These are phyloP conservation scores for Sporothrix curviconia DNA, from an alignment of 2,329 filamentous ascomycete genomes.

Conservation along the genomic window DNA sequence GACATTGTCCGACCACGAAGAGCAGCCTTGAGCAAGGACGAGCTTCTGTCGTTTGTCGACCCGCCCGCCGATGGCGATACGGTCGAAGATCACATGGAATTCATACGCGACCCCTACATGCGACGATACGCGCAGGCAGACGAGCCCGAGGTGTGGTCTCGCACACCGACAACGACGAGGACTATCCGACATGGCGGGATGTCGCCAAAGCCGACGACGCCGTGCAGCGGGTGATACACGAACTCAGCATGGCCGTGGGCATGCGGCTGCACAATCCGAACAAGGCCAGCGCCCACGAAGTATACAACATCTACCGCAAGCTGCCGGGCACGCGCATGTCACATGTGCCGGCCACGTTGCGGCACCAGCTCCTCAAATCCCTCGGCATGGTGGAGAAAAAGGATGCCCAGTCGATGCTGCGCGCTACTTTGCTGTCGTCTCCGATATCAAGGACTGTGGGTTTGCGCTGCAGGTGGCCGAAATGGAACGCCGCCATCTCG, in stretches of 20 bases:
- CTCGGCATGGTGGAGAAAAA: constrained; percentile 58
- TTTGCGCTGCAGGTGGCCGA: constrained; percentile 58
- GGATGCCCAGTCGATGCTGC: constrained; percentile 59
- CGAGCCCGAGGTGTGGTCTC: constrained; percentile 45
- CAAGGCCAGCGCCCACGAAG: constrained; percentile 34
- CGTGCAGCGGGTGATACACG: constrained; percentile 30
- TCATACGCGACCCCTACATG: constrained; percentile 47
- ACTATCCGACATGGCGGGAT: constrained; percentile 39
- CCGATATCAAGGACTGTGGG: constrained; percentile 71
- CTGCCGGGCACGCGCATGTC: constrained; percentile 48
- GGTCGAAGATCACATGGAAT: constrained; percentile 48
- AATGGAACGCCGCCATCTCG: constrained; percentile 82
- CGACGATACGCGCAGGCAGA: constrained; percentile 47
- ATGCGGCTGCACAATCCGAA: constrained; percentile 37
- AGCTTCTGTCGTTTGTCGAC: constrained; percentile 48
- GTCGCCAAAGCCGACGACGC: constrained; percentile 30
- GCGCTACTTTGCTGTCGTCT: constrained; percentile 76
- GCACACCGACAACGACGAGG: constrained; percentile 41
- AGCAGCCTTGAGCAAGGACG: constrained; percentile 28
- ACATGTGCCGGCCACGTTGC: constrained; percentile 41
- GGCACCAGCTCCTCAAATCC: constrained; percentile 59
- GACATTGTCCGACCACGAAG: not conserved
- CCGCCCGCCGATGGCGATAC: constrained; percentile 40
- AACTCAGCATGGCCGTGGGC: constrained; percentile 36
- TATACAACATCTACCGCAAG: constrained; percentile 44